Evolutionary conservation across 352 stramenopile genomes (phyloP).

Genomic region (Globisporangium megalacanthum): DNA sequence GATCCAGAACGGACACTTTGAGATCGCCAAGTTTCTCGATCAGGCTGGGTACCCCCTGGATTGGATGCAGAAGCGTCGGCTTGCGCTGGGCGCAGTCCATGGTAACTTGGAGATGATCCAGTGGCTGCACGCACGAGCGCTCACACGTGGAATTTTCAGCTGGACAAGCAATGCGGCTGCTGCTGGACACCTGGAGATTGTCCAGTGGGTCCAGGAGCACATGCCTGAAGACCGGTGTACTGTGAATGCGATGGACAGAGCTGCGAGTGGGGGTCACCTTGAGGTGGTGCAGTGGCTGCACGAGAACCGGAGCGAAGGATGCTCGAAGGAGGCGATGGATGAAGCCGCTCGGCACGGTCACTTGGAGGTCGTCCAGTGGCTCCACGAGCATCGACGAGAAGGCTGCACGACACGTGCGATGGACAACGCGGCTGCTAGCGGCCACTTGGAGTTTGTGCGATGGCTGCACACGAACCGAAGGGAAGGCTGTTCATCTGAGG

Average conservation of each 20-base stretch:
- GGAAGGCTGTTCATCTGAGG: background rate
- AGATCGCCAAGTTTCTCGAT: too few relatives aligned
- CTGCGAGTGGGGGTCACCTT: background rate
- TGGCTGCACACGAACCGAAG: background rate
- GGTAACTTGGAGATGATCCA: constrained; percentile 4
- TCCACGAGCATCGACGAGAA: background rate
- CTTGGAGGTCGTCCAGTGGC: background rate
- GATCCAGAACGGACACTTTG: too few relatives aligned
- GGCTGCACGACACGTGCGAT: background rate
- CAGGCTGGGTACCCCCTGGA: too few relatives aligned
- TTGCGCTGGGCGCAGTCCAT: background rate
- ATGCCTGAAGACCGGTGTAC: background rate
- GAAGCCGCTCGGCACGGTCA: background rate
- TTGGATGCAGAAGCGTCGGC: background rate
- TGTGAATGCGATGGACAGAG: background rate
- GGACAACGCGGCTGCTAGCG: background rate
- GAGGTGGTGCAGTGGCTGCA: constrained; percentile 5
- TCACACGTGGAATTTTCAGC: background rate
- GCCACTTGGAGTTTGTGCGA: background rate
- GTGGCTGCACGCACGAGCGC: background rate
- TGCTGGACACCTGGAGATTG: background rate
- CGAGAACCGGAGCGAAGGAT: too few relatives aligned
- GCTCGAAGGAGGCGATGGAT: background rate
- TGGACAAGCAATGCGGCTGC: background rate
- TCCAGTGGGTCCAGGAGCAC: constrained; percentile 2